Evolutionary conservation across 2,329 filamentous ascomycete species (phyloP).

Genomic region (Phyllosticta citrichinensis): DNA sequence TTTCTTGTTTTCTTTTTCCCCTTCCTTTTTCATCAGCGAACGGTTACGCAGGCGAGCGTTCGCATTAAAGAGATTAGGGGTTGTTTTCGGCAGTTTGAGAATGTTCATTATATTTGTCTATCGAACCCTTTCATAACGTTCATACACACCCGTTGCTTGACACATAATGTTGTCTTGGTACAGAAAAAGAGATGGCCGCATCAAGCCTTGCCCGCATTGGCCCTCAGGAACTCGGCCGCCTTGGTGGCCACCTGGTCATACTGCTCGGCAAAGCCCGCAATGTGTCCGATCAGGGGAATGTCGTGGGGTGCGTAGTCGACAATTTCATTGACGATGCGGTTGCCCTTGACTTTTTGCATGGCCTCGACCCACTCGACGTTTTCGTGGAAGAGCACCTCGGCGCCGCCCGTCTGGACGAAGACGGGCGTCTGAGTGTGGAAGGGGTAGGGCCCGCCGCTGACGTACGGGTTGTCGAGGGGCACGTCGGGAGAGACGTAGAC

Average conservation of each 20-base stretch:
- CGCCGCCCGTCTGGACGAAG: slow-evolving; percentile 32
- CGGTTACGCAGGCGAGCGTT: background rate
- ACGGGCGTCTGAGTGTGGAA: slow-evolving; percentile 32
- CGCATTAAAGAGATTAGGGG: background rate
- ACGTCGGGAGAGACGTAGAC: slow-evolving; percentile 17
- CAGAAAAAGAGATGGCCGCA: background rate
- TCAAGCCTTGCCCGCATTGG: background rate
- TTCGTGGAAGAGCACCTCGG: slow-evolving; percentile 35
- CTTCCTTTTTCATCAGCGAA: background rate
- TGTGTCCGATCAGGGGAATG: slow-evolving; percentile 31
- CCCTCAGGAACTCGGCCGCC: slow-evolving; percentile 24
- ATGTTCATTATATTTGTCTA: background rate
- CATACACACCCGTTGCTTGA: background rate
- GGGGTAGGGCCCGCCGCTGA: slow-evolving; percentile 26
- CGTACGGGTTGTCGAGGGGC: slow-evolving; percentile 24
- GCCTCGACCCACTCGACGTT: slow-evolving; percentile 27
- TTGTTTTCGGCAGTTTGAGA: background rate
- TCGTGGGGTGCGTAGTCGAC: slow-evolving; percentile 37
- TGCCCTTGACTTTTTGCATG: slow-evolving; percentile 30
- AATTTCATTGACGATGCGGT: slow-evolving; percentile 30
- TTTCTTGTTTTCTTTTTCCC: background rate
- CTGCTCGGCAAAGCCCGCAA: slow-evolving; percentile 35
- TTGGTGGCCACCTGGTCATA: slow-evolving; percentile 24
- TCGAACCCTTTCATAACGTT: background rate
- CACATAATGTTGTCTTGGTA: background rate